phyloP scores from a whole-genome alignment of 768 basidiomycete species.

The Rhodotorula graminis region DNA sequence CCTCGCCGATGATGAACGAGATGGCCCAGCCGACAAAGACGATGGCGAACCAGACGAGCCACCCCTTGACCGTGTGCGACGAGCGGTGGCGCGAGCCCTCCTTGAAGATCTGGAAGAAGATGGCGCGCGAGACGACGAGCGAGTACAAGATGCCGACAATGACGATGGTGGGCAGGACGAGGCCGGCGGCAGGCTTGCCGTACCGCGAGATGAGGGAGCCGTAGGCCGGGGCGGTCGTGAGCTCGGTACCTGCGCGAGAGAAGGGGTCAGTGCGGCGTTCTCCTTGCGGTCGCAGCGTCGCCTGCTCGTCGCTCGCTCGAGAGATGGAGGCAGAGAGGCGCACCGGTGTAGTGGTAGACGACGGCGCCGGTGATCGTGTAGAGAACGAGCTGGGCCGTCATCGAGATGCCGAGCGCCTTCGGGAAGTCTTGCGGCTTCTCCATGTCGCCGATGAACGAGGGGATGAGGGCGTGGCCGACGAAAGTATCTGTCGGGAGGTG shows the following conservation, averaged over 20 bases:
- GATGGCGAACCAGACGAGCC: slow-evolving; percentile 40
- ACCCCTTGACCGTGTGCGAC: slow-evolving; percentile 39
- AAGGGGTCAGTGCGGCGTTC: no score
- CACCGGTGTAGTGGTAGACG: slow-evolving; percentile 29
- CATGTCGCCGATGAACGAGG: slow-evolving; percentile 42
- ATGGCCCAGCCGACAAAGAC: slow-evolving; percentile 38
- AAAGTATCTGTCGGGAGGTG: background rate
- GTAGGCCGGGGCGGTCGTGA: slow-evolving; percentile 32
- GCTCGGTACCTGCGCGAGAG: slow-evolving; percentile 30
- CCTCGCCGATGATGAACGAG: slow-evolving; percentile 34
- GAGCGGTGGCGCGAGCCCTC: slow-evolving; percentile 35
- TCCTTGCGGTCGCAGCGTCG: no score
- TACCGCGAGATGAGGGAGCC: slow-evolving; percentile 20
- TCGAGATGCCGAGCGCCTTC: slow-evolving; percentile 41
- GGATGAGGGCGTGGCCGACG: slow-evolving; percentile 35
- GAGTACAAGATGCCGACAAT: slow-evolving; percentile 39
- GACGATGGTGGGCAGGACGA: slow-evolving; percentile 40
- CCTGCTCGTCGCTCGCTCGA: background rate
- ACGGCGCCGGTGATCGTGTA: slow-evolving; percentile 41
- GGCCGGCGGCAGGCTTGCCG: slow-evolving; percentile 38
- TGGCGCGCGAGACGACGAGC: slow-evolving; percentile 40
- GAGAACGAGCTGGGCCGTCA: slow-evolving; percentile 38
- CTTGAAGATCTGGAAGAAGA: slow-evolving; percentile 42
- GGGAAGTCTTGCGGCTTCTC: slow-evolving; percentile 42
- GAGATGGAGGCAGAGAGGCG: no score